phyloP scores from a whole-genome alignment of 805 yeast species.

The Ascoidea asiatica region DNA sequence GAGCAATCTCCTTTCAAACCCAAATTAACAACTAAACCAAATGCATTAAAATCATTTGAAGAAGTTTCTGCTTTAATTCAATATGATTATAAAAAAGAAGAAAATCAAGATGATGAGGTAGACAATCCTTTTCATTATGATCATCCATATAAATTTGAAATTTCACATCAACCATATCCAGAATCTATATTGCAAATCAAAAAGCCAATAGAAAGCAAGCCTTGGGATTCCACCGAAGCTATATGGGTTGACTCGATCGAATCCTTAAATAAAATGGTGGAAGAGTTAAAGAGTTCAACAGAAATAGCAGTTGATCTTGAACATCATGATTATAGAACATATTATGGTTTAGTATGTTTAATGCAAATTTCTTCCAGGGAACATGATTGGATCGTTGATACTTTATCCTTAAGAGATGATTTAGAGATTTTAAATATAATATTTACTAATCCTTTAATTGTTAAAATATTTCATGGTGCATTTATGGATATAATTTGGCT shows the following conservation, averaged over 20 bases:
- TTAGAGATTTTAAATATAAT: slow-evolving; percentile 53
- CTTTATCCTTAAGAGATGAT: slow-evolving; percentile 65
- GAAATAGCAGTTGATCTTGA: slow-evolving; percentile 91
- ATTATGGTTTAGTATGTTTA: slow-evolving; percentile 78
- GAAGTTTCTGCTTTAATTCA: slow-evolving; percentile 28
- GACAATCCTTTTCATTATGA: slow-evolving; percentile 45
- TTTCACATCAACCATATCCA: slow-evolving; percentile 58
- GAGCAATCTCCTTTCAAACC: slow-evolving; percentile 71
- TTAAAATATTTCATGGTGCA: slow-evolving; percentile 93
- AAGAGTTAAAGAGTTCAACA: slow-evolving; percentile 30
- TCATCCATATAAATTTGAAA: slow-evolving; percentile 77
- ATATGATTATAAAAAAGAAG: slow-evolving; percentile 14
- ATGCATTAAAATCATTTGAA: slow-evolving; percentile 44
- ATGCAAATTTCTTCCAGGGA: slow-evolving; percentile 83
- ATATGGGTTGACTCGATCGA: slow-evolving; percentile 58
- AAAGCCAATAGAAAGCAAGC: slow-evolving; percentile 37
- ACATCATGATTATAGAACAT: slow-evolving; percentile 87
- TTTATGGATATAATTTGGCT: slow-evolving; percentile 95
- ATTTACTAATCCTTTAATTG: slow-evolving; percentile 67
- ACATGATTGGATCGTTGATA: slow-evolving; percentile 81
- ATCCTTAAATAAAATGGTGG: slow-evolving; percentile 38
- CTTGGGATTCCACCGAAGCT: slow-evolving; percentile 56
- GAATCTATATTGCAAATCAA: slow-evolving; percentile 29
- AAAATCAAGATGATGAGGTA: slow-evolving; percentile 17
- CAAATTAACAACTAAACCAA: slow-evolving; percentile 55